Percentiles rank a stretch among this genome's conserved stretches.
phyloP scores from a whole-genome alignment of 176 grass and related monocot species.

The Lolium perenne region DNA sequence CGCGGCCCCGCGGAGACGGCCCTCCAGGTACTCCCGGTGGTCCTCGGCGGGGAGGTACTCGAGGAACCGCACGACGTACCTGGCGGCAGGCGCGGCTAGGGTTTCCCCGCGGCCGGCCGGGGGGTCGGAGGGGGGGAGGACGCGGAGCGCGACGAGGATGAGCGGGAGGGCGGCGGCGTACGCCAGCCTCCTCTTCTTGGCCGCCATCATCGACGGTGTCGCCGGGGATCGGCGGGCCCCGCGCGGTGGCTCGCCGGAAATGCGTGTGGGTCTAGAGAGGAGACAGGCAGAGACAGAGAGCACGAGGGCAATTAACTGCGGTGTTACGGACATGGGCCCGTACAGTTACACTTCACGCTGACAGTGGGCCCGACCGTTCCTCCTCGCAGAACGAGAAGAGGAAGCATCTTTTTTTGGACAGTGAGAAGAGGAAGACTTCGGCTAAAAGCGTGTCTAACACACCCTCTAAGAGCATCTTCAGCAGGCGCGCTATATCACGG shows the following conservation, averaged over 20 bases:
- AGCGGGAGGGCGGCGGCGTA: conserved; percentile 45
- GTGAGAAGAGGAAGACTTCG: no score
- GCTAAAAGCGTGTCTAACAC: no score
- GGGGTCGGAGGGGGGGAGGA: conserved; percentile 16
- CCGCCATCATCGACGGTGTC: conserved; percentile 10
- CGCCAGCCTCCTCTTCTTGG: conserved; percentile 37
- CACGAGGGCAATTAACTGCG: conserved; percentile 25
- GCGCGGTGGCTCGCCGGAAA: conserved; percentile 38
- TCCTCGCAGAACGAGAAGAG: neutral
- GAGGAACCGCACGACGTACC: conserved; percentile 79
- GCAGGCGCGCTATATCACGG: no score
- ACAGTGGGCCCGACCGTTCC: neutral
- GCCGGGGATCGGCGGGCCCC: conserved; percentile 48
- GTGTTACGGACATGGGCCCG: neutral
- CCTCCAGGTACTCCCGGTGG: conserved; percentile 74
- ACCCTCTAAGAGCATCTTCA: no score
- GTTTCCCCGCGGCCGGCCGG: conserved; percentile 18
- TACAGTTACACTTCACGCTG: conserved; percentile 15
- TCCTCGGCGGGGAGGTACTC: conserved; percentile 63
- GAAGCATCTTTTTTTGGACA: neutral
- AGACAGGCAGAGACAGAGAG: neutral
- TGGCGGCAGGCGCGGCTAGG: conserved; percentile 33
- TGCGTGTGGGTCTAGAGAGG: neutral
- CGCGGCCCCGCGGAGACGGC: conserved; percentile 36
- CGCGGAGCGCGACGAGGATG: conserved; percentile 52